A percentile compares a stretch with the other conserved stretches of the same genome.
Conservation (phyloP, 345 rosid genomes). For the Arabis hirsuta region DNA sequence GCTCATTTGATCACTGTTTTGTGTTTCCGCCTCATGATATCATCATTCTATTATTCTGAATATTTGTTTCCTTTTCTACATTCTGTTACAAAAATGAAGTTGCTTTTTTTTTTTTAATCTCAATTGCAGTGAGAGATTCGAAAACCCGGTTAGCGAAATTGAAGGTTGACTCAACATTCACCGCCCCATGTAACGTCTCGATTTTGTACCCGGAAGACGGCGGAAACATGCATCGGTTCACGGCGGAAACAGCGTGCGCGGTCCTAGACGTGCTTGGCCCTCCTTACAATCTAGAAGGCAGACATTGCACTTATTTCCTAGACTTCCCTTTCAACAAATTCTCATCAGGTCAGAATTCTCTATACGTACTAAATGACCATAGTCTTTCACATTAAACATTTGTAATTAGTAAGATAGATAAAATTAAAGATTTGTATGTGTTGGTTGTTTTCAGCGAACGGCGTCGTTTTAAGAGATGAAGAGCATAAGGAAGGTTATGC, state of each 20-base stretch:
- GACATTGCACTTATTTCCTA: slow-evolving; percentile 74
- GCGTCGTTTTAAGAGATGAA: slow-evolving; percentile 50
- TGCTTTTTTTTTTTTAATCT: slow-evolving; percentile 24
- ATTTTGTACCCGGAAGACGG: slow-evolving; percentile 92
- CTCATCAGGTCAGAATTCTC: slow-evolving; percentile 38
- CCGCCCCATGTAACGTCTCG: slow-evolving; percentile 76
- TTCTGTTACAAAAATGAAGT: neutral
- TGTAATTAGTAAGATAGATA: neutral
- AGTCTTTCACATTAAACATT: neutral
- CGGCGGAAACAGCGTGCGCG: slow-evolving; percentile 83
- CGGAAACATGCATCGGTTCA: slow-evolving; percentile 97
- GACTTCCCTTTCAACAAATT: slow-evolving; percentile 57
- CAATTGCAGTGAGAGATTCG: slow-evolving; percentile 50
- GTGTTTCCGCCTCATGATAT: neutral
- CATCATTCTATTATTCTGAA: neutral
- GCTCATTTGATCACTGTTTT: too few species aligned
- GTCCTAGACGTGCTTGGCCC: slow-evolving; percentile 94
- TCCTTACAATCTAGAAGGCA: slow-evolving; percentile 79
- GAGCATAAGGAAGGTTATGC: slow-evolving; percentile 61
- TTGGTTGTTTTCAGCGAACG: slow-evolving; percentile 43
- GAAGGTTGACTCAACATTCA: slow-evolving; percentile 68
- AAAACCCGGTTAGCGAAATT: slow-evolving; percentile 69
- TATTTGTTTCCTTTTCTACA: neutral
- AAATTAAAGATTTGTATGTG: neutral
- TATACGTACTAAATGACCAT: neutral